Evolutionary conservation across 805 yeast genomes (phyloP).

Genomic region (Metschnikowia gruessii): DNA sequence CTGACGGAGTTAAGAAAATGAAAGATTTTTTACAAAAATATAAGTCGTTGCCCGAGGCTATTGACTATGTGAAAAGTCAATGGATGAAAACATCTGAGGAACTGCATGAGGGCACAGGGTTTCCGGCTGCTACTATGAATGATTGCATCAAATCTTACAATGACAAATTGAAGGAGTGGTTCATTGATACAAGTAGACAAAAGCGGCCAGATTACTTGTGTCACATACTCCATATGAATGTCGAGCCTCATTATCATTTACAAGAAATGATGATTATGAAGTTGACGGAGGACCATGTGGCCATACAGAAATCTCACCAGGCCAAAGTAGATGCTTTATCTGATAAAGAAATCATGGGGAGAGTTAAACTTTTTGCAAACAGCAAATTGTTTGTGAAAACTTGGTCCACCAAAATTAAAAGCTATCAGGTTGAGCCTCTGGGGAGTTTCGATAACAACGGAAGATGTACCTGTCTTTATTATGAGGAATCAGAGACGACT

Average conservation of each 20-base stretch:
- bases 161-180: neutral
- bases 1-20: neutral
- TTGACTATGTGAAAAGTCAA: neutral
- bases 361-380: no score
- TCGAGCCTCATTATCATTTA: neutral
- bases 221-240: neutral
- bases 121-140: neutral
- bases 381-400: no score
- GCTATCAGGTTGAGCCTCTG: no score
- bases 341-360: no score
- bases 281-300: no score
- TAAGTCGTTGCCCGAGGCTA: neutral
- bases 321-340: no score
- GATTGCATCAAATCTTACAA: neutral
- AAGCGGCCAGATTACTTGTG: conserved; percentile 1
- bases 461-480: no score
- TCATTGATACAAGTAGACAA: neutral
- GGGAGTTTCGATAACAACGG: no score
- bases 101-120: neutral
- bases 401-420: no score
- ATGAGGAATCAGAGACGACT: no score
- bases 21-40: neutral
- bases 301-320: no score
- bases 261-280: neutral
- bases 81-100: neutral